Evolutionary conservation across 257 asterid species (phyloP).

Genomic region (Solanum boliviense): DNA sequence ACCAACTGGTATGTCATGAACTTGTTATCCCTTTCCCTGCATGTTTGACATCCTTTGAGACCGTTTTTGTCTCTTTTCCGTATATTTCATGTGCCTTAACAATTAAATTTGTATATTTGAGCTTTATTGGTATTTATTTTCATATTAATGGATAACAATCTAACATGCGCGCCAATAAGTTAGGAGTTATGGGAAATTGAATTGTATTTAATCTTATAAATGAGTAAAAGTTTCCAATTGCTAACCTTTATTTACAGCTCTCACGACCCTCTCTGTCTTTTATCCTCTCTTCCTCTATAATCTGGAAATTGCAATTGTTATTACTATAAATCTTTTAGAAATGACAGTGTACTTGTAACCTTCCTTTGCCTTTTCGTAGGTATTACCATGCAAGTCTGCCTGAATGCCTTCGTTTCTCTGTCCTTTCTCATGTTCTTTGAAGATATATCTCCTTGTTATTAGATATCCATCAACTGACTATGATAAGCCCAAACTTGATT

Average conservation of each 20-base stretch:
- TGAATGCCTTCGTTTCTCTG: neutral
- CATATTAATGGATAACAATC: neutral
- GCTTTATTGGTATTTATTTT: neutral
- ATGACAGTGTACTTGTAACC: neutral
- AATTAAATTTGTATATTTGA: neutral
- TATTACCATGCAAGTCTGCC: neutral
- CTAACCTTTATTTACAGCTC: neutral
- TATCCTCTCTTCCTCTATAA: neutral
- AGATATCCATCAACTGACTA: neutral
- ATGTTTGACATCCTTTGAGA: neutral
- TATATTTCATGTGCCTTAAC: neutral
- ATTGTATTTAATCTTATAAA: neutral
- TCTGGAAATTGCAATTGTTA: neutral
- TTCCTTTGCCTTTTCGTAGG: neutral
- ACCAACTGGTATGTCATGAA: slow-evolving; percentile 60
- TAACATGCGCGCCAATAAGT: neutral
- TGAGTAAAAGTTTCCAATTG: neutral
- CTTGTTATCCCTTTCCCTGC: neutral
- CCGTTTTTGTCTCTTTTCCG: neutral
- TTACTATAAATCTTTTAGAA: neutral
- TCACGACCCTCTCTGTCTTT: neutral
- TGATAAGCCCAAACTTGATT: neutral
- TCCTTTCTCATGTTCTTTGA: neutral
- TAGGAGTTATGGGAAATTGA: neutral
- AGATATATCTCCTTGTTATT: neutral